Base-by-base conservation (phyloP, 805 yeast genomes). In the Geotrichum ghanense region DNA sequence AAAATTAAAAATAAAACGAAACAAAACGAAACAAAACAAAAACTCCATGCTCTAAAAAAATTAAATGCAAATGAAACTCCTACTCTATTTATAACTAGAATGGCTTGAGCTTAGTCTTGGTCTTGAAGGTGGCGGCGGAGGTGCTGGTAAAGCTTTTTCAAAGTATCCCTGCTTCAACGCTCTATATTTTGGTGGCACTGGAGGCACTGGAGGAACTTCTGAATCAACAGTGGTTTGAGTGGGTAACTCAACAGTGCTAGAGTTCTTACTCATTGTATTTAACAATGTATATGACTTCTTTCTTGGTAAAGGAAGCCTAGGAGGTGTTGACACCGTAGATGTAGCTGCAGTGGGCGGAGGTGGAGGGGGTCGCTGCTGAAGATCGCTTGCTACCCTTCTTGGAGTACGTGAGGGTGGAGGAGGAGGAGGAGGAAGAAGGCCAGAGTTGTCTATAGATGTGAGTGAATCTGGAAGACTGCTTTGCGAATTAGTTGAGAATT, bases 71-170 rank as follows among this genome's bases (percentile, higher is more conserved):
- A n/a, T n/a, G n/a, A n/a, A n/a, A n/a, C n/a, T n/a, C n/a, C n/a
- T n/a, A n/a, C n/a, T n/a, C n/a, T n/a, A n/a, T n/a, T n/a, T n/a
- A n/a, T n/a, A n/a, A n/a, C n/a, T n/a, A n/a, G n/a, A n/a, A n/a
- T n/a, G n/a, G n/a, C n/a, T n/a, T n/a, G n/a, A n/a, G n/a, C n/a
- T n/a, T n/a, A n/a, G n/a, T n/a, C n/a, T n/a, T n/a, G 37, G 37
- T 31, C 37, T 31, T n/a, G 37, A 31, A 10, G 37, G 37, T 31
- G 37, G 37, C 16, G 37, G 37, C 4, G 37, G 37, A 10, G 37
- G 37, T 9, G 37, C 37, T 10, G 37, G 37, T 31, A 31, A 12
- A 6, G 12, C 37, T 31, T 31, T 31, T 6, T 6, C 37, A 6
- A 31, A n/a, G n/a, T n/a, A n/a, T n/a, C 37, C 5, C 19, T 6